Evolutionary conservation across 2,329 filamentous ascomycete species (phyloP), one percentile per base, ranked within the genome.

Genomic region (Cucurbitaria berberidis): DNA sequence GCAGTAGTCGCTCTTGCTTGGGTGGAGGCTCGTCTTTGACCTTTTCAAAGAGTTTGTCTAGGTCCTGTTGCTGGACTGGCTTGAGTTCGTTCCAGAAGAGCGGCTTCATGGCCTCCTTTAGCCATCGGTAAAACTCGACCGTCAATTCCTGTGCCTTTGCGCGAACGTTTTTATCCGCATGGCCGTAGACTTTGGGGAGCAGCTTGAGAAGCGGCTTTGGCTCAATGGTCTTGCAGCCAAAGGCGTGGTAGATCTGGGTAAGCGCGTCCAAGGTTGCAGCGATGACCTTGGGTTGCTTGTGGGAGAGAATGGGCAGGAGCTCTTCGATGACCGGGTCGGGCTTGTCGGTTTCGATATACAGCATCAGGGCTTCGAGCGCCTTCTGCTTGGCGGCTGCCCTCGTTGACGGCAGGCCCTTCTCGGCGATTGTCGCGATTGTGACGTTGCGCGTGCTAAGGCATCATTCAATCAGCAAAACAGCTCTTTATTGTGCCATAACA

Each of bases 1-100:
- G 86, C 42, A 98, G 83, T 22, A 97, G 81, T 35, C 95, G 84
- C 74, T 96, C 91, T 75, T 97, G 95, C 73, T 96, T 97, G 5
- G 95, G 91, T 2, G 89, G 68, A 0, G 89, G 85, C 60, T 98
- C 93, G 29, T 90, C 84, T 74, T 96, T 97, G 70, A 97, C 85
- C 66, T 91, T 92, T 68, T 98, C 95, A 60, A 99, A 99, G 44
- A 96, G 84, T 34, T 93, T 90, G 70, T 99, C 96, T 51, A 99
- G 79, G 70, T 99, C 96, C 57, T 88, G 86, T 74, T 99, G 95
- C 72, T 99, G 95, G 0, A 96, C 93, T 0, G 93, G 89, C 74
- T 99, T 99, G 56, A 99, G 77, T 53, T 99, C 95, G 39, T 84
- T 86, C 93, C 95, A 99, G 74, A 99, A 98, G 76, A 98, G 89